Base-by-base conservation (phyloP, 805 yeast genomes). In the Brettanomyces bruxellensis region DNA sequence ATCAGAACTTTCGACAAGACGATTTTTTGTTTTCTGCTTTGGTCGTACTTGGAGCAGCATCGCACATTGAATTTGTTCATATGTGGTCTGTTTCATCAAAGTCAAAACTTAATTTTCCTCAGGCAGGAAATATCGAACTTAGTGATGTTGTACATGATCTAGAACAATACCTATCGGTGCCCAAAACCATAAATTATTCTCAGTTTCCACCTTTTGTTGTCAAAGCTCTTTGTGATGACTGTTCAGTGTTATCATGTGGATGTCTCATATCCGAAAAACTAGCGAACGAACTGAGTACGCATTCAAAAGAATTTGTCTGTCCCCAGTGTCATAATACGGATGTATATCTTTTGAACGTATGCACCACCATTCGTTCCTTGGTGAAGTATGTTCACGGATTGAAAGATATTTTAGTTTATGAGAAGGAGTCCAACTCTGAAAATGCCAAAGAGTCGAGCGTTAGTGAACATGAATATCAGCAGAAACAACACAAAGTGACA, bases 181-280 rank as follows among this genome's bases (percentile, higher is more conserved):
- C 64, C 0, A 44, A 54, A 2, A 52, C 54, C 13, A 49, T 58
- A 1, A 61, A 59, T 44, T 51, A 54, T 35, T 50, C 61, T 0
- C 53, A 49, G 35, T 3, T 46, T 8, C 58, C 60, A 3, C 59
- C 62, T 0, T 25, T 43, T 1, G 45, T 59, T 2, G 45, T 62
- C 5, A 48, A 46, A 7, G 51, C 47, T 6, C 45, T 59, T 2
- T 55, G 57, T 12, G 46, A 49, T n/a, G 71, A 67, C 44, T 52
- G 58, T 34, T 56, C 64, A 2, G 57, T 66, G 30, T 50, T 70
- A 3, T 51, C 67, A 1, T 71, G 76, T 51, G 76, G 75, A 1
- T 69, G 73, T 51, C 44, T 70, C 2, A 54, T 70, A 4, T 66
- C 73, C 1, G 66, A 65, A 34, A 45, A 45, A 4, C 49, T 69